These are phyloP conservation scores for Lepidium didymum DNA, from an alignment of 345 rosid genomes.

Conservation along the genomic window DNA sequence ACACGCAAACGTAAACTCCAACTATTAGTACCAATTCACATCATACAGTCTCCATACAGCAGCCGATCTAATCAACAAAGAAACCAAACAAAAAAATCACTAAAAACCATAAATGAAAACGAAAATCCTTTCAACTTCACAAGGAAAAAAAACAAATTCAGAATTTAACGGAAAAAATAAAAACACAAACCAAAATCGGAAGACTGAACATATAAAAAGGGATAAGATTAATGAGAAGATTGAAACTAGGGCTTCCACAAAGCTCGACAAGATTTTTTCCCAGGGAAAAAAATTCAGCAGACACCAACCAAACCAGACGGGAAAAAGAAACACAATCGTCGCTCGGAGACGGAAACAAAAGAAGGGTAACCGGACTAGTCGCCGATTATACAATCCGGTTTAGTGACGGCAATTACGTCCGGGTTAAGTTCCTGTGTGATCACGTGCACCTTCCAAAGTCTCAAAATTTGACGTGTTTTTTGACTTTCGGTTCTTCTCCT, in stretches of 20 bases:
- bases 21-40: slow-evolving; percentile 21
- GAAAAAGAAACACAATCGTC: too few species aligned
- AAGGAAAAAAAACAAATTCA: not conserved
- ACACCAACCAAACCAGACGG: slow-evolving; percentile 13
- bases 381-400: slow-evolving; percentile 62
- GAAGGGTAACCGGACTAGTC: slow-evolving; percentile 46
- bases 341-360: not conserved
- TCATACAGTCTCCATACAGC: slow-evolving; percentile 25
- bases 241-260: slow-evolving; percentile 39
- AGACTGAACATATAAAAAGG: not conserved
- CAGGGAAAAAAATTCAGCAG: not conserved
- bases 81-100: not conserved
- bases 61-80: slow-evolving; percentile 38
- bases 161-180: too few species aligned
- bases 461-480: too few species aligned
- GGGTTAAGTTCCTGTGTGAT: slow-evolving; percentile 51
- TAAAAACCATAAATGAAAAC: not conserved
- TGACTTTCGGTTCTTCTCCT: too few species aligned
- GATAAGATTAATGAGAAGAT: not conserved
- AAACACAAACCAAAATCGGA: too few species aligned
- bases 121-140: not conserved
- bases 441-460: slow-evolving; percentile 7
- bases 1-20: slow-evolving; percentile 1
- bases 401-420: slow-evolving; percentile 46
- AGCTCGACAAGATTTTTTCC: slow-evolving; percentile 24